Evolutionary conservation across 1,139 yeast genomes (phyloP), one percentile per base, ranked within the genome.

Genomic region (Magnusiomyces sp.): DNA sequence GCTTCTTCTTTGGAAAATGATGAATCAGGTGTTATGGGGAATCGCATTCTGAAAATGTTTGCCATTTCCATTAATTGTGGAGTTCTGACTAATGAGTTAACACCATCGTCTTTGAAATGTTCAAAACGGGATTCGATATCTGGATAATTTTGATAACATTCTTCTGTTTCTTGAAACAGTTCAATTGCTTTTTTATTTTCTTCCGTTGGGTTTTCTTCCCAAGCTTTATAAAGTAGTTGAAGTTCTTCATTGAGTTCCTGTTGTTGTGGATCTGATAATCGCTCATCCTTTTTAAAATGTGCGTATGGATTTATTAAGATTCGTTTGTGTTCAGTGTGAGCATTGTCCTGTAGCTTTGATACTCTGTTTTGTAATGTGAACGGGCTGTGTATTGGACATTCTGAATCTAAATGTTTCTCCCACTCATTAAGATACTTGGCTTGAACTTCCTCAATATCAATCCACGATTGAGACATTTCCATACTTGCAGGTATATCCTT

Each of bases 401-500:
- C 38, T 10, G 38, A 31, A 32, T 42, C 38, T 9, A 42, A 16
- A 31, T 42, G 45, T 11, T 19, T 20, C 20, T 47, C 48, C 33
- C 23, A 39, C 19, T 37, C 13, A 11, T 40, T 40, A 19, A 49
- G 19, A 14, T 48, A 42, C 19, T 36, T 34, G 13, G 73, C 68
- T 54, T 76, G 80, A 5, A 62, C 60, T 41, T 76, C 76, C 59
- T 80, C 86, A 62, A 75, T 64, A 11, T 62, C 61, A 1, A 76
- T 60, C 62, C 75, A 79, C 19, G 65, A 65, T 17, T 69, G 70
- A 52, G 75, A 71, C 74, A 80, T 73, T 59, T 81, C 87, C 54
- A 67, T 66, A 1, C 81, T 76, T 1, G 70, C 66, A 1, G 85
- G 85, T 29, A 80, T 62, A 2, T 76, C 76, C 23, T 62, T 62